These are phyloP conservation scores for Xanthoceras sorbifolium DNA, from an alignment of 345 rosid genomes.

Conservation along the genomic window DNA sequence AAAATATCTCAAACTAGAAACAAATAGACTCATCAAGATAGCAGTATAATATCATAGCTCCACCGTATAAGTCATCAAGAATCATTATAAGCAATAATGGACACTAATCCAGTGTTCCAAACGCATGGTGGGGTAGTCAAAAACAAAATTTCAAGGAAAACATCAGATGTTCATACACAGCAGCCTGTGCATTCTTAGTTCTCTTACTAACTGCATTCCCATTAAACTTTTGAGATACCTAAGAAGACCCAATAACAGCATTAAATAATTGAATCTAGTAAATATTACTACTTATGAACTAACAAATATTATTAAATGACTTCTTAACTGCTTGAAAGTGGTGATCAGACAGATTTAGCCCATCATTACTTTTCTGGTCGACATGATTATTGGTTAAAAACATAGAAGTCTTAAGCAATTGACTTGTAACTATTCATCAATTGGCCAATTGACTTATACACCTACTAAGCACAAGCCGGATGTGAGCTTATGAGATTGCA, in stretches of 20 bases:
- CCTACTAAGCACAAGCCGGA: constrained; percentile 2
- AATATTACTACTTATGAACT: background rate
- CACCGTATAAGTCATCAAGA: background rate
- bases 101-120: background rate
- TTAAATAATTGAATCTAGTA: background rate
- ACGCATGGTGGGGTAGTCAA: background rate
- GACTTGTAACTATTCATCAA: background rate
- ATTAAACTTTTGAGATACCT: background rate
- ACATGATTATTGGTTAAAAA: background rate
- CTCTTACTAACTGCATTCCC: background rate
- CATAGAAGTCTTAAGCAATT: background rate
- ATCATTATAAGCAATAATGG: background rate
- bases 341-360: background rate
- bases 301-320: background rate
- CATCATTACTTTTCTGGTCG: background rate
- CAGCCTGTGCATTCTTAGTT: background rate
- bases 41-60: background rate
- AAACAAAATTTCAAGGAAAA: background rate
- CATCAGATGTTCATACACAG: background rate
- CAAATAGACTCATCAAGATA: background rate
- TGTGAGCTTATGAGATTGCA: background rate
- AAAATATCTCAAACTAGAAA: background rate
- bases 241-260: background rate
- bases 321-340: background rate
- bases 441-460: background rate